Conservation (phyloP, 2,329 filamentous ascomycete species). For the Rasamsonia emersonii region DNA sequence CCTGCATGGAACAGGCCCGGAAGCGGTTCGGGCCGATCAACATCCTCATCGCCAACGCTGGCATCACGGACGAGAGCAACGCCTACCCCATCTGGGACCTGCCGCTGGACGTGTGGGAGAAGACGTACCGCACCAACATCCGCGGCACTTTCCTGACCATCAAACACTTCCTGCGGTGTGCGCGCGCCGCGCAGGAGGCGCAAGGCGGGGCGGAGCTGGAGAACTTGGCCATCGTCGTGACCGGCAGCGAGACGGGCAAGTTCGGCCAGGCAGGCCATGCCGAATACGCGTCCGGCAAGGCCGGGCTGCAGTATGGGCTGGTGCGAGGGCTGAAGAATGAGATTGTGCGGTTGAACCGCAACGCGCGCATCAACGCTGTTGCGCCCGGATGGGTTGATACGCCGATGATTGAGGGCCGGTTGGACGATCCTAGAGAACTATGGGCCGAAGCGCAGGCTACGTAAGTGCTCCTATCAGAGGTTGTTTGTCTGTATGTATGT, state of each 20-base stretch:
- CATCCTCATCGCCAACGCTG: slow-evolving; percentile 46
- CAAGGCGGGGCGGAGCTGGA: slow-evolving; percentile 32
- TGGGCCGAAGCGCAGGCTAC: slow-evolving; percentile 44
- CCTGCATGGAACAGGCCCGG: slow-evolving; percentile 34
- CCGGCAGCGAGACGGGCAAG: slow-evolving; percentile 44
- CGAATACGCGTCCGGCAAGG: slow-evolving; percentile 45
- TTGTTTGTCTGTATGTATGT: too few relatives aligned
- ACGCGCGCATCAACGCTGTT: slow-evolving; percentile 46
- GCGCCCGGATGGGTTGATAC: slow-evolving; percentile 43
- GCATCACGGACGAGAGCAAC: slow-evolving; percentile 42
- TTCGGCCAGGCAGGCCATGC: slow-evolving; percentile 43
- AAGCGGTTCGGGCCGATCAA: slow-evolving; percentile 42
- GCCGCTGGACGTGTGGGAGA: slow-evolving; percentile 44
- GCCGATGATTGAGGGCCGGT: slow-evolving; percentile 38
- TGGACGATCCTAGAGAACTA: slow-evolving; percentile 43
- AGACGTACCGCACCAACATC: slow-evolving; percentile 42
- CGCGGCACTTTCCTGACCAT: slow-evolving; percentile 48
- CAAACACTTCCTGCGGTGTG: slow-evolving; percentile 45
- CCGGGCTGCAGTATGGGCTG: slow-evolving; percentile 46
- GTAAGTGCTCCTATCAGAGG: slow-evolving; percentile 6
- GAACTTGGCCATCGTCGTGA: slow-evolving; percentile 46
- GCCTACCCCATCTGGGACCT: slow-evolving; percentile 46
- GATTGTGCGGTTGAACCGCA: slow-evolving; percentile 43
- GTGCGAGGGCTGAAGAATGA: slow-evolving; percentile 48
- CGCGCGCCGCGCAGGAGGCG: slow-evolving; percentile 31